phyloP scores from a whole-genome alignment of 75 land plant genomes.

The Pinus tabuliformis region DNA sequence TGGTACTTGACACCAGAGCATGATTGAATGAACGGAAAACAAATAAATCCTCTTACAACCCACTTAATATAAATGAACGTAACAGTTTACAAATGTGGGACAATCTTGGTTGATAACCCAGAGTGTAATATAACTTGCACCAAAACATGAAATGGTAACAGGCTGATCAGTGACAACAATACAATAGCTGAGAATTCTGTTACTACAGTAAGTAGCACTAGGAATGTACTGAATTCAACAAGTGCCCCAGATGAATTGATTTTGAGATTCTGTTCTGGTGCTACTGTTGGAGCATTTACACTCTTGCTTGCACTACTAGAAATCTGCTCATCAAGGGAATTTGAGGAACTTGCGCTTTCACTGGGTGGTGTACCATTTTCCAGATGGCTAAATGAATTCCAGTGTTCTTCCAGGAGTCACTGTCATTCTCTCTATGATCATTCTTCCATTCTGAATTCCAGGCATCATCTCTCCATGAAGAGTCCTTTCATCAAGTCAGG shows the following conservation, averaged over 20 bases:
- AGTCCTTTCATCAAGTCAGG: conserved; percentile 26
- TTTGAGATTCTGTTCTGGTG: background rate
- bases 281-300: background rate
- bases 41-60: background rate
- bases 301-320: background rate
- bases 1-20: background rate
- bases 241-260: background rate
- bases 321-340: background rate
- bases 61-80: background rate
- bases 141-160: background rate
- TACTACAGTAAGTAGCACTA: background rate
- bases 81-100: background rate
- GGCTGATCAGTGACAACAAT: background rate
- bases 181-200: background rate
- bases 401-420: background rate
- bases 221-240: background rate
- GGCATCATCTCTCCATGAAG: conserved; percentile 23
- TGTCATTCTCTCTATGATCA: background rate
- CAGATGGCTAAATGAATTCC: background rate
- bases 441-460: background rate
- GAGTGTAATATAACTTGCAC: background rate
- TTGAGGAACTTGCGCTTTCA: background rate
- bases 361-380: background rate
- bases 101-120: background rate
- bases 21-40: background rate